phyloP scores from a whole-genome alignment of 495 filamentous ascomycete species.

The Xylaria telfairii region DNA sequence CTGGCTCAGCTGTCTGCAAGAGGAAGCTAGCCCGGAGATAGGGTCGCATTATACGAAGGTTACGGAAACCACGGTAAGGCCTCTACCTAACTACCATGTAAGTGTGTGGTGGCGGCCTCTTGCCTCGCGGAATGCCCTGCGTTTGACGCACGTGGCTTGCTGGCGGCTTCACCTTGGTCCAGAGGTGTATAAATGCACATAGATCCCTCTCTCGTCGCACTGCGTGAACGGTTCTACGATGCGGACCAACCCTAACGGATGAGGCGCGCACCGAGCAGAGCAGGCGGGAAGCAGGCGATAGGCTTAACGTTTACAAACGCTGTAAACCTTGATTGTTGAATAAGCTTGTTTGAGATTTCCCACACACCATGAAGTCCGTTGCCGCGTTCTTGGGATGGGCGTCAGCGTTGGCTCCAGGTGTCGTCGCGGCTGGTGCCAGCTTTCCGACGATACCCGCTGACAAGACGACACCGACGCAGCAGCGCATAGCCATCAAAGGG shows the following conservation, averaged over 20 bases:
- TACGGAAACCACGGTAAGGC: not conserved
- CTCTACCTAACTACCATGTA: too few relatives aligned
- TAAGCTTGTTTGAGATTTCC: not conserved
- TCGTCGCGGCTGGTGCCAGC: constrained; percentile 48
- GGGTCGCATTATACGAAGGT: not conserved
- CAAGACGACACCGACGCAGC: constrained; percentile 62
- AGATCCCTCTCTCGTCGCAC: not conserved
- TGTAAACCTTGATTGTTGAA: not conserved
- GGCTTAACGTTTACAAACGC: not conserved
- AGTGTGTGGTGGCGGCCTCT: too few relatives aligned
- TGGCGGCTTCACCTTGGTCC: not conserved
- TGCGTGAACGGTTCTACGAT: not conserved
- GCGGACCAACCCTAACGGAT: not conserved
- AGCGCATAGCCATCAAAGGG: constrained; percentile 62
- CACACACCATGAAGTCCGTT: constrained; percentile 14
- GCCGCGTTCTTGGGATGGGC: constrained; percentile 37
- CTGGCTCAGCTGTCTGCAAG: not conserved
- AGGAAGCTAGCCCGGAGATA: not conserved
- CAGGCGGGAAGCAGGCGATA: not conserved
- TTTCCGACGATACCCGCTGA: constrained; percentile 61
- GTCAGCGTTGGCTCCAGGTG: constrained; percentile 50
- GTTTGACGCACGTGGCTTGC: constrained; percentile 1
- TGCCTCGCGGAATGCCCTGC: not conserved
- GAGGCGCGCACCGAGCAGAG: not conserved
- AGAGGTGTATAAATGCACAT: constrained; percentile 13